These are phyloP conservation scores for Penicillium hordei DNA, from an alignment of 2,329 filamentous ascomycete species.

Conservation along the genomic window DNA sequence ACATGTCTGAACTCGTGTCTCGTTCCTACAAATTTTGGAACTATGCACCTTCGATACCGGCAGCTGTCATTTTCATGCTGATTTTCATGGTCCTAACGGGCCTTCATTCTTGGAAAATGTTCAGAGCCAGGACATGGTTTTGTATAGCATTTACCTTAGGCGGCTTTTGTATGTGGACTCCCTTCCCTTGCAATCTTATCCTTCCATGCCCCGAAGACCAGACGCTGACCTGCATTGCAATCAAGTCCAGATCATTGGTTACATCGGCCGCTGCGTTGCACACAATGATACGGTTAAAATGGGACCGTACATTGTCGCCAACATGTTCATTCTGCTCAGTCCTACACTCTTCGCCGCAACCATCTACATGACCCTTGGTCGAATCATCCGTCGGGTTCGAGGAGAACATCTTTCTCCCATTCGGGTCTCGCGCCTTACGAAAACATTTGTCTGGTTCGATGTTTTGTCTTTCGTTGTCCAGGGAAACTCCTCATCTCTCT, in stretches of 20 bases:
- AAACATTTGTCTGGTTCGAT: constrained; percentile 51
- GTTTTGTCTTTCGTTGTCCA: constrained; percentile 52
- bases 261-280: constrained; percentile 22
- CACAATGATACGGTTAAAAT: constrained; percentile 23
- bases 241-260: constrained; percentile 40
- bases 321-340: constrained; percentile 49
- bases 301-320: constrained; percentile 43
- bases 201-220: not conserved
- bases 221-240: not conserved
- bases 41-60: constrained; percentile 13
- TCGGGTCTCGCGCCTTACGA: constrained; percentile 46
- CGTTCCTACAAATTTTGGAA: constrained; percentile 15
- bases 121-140: constrained; percentile 13
- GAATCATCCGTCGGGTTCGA: constrained; percentile 45
- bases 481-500: constrained; percentile 20
- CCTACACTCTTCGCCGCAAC: constrained; percentile 53
- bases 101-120: constrained; percentile 15
- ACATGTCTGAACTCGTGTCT: constrained; percentile 6
- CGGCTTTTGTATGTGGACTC: constrained; percentile 13
- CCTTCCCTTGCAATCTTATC: not conserved
- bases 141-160: constrained; percentile 16
- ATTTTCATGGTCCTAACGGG: constrained; percentile 10
- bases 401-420: constrained; percentile 47
- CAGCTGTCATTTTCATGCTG: constrained; percentile 17
- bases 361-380: constrained; percentile 52